Base-by-base conservation (phyloP, 2,329 filamentous ascomycete genomes). In the Beauveria sp. region DNA sequence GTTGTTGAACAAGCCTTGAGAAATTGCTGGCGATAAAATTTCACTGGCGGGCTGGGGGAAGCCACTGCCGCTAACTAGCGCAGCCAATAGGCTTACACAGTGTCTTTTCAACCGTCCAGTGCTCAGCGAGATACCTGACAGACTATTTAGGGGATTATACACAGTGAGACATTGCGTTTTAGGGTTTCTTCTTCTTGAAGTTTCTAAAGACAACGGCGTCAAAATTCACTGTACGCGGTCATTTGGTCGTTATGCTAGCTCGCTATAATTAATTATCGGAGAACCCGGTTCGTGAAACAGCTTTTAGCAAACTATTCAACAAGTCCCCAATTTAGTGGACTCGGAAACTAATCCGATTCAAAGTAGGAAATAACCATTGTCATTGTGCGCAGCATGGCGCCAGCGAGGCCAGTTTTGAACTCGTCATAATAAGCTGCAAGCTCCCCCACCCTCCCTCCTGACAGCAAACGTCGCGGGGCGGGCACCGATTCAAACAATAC, bases 11-110 rank as follows among this genome's bases (percentile, higher is more conserved):
- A 24, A 45, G 34, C 34, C 16, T 58, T 5, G n/a, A 58, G 38
- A 28, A 45, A 38, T 34, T 22, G 57, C 24, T 38, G 30, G 26
- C 22, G 51, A 55, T 46, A 46, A 61, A 57, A 57, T 50, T 57
- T 61, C 26, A 18, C 55, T 30, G 30, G 46, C 45, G 38, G 49
- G 58, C 9, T 60, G 24, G 57, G n/a, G 43, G 20, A 38, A 38
- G 57, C 47, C 47, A n/a, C 34, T 24, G 40, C 46, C 47, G 58
- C 40, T 53, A 47, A 10, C 40, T 47, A 60, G 59, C 53, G 59
- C 53, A 51, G 53, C 59, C 53, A 57, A 61, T 61, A 24, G 59
- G 46, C 59, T 61, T 61, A 61, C 53, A 61, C 53, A 61, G 24
- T 49, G 52, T 14, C 24, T n/a, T 7, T 51, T 5, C 22, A 61